phyloP scores from a whole-genome alignment of 495 filamentous ascomycete genomes.

The Copromyces sp. region DNA sequence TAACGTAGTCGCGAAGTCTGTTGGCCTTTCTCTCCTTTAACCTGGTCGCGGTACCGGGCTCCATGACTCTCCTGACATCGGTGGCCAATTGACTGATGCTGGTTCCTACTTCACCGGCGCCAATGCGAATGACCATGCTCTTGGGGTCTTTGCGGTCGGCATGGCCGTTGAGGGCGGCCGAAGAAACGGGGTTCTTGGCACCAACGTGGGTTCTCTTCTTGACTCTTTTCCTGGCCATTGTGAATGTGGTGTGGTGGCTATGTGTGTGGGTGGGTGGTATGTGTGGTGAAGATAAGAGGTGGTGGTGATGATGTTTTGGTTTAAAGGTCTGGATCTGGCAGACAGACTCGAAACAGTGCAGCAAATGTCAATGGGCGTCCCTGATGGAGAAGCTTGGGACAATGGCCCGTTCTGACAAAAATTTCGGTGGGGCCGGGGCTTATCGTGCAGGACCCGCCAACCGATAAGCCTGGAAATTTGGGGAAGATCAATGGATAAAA shows the following conservation, averaged over 20 bases:
- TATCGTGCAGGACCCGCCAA: constrained; percentile 12
- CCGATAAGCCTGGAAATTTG: constrained; percentile 9
- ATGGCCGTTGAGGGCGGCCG: constrained; percentile 27
- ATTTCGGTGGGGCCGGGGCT: constrained; percentile 22
- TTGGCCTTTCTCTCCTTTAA: constrained; percentile 85
- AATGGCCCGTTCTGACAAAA: constrained; percentile 2
- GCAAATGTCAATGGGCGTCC: background rate
- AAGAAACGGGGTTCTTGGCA: constrained; percentile 46
- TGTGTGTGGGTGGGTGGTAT: background rate
- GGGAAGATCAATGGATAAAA: background rate
- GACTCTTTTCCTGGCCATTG: constrained; percentile 70
- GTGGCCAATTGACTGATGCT: constrained; percentile 85
- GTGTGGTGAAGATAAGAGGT: background rate
- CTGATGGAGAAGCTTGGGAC: background rate
- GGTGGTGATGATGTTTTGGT: constrained; percentile 1
- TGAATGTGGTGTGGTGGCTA: background rate
- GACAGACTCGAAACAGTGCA: constrained; percentile 1
- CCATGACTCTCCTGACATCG: constrained; percentile 90
- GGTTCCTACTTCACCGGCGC: constrained; percentile 84
- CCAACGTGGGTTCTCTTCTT: constrained; percentile 86
- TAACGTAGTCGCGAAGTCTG: constrained; percentile 81
- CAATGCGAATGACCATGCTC: constrained; percentile 97
- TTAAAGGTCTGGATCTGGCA: background rate
- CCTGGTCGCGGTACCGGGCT: constrained; percentile 82
- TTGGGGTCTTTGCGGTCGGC: constrained; percentile 59